Conservation (phyloP, 2,329 filamentous ascomycete genomes). For the Alternaria brassicae region DNA sequence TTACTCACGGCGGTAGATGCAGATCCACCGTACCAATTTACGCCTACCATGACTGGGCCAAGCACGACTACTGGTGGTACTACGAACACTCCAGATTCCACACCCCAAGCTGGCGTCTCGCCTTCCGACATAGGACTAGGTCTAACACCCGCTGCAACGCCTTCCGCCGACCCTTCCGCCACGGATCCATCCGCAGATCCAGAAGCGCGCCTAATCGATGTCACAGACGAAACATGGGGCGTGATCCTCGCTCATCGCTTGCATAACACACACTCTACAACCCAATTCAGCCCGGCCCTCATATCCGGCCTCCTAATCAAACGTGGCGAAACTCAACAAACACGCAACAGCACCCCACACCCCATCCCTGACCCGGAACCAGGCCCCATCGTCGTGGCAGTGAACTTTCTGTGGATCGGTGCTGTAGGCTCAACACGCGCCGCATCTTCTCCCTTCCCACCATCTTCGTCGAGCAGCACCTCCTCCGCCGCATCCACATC, state of each 20-base stretch:
- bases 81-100: conserved; percentile 39
- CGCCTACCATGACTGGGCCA: conserved; percentile 56
- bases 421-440: conserved; percentile 49
- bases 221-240: conserved; percentile 78
- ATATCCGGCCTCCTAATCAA: conserved; percentile 55
- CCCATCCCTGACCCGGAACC: conserved; percentile 31
- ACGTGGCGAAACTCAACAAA: conserved; percentile 39
- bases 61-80: conserved; percentile 23
- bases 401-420: conserved; percentile 57
- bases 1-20: conserved; percentile 71
- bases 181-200: conserved; percentile 58
- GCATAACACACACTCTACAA: conserved; percentile 47
- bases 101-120: conserved; percentile 44
- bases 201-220: conserved; percentile 74
- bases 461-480: background rate
- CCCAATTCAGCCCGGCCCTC: conserved; percentile 47
- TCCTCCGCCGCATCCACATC: conserved; percentile 8
- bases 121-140: conserved; percentile 45
- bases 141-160: conserved; percentile 72
- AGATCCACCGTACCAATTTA: conserved; percentile 67
- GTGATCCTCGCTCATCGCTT: conserved; percentile 70
- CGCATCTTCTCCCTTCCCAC: conserved; percentile 35
- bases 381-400: conserved; percentile 48
- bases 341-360: conserved; percentile 18
- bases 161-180: conserved; percentile 57